These are phyloP conservation scores for Solanum hybrid DNA, from an alignment of 305 asterid genomes.

Conservation along the genomic window DNA sequence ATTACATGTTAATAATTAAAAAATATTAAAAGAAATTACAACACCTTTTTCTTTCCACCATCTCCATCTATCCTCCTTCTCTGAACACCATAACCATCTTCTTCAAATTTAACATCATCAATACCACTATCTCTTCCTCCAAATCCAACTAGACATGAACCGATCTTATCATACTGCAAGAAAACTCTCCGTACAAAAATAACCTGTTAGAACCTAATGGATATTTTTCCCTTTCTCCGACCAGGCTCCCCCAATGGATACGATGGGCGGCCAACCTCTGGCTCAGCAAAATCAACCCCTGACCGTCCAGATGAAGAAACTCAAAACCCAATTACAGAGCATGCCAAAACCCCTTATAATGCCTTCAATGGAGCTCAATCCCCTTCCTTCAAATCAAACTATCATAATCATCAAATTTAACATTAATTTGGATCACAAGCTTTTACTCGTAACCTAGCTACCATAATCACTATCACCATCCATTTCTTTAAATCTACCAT, in stretches of 20 bases:
- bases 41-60: not conserved
- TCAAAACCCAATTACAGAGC: not conserved
- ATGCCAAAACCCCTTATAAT: not conserved
- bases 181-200: not conserved
- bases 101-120: not conserved
- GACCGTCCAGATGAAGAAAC: not conserved
- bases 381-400: not conserved
- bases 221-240: not conserved
- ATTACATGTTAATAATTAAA: not conserved
- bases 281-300: not conserved
- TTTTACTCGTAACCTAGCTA: too few relatives aligned
- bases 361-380: not conserved
- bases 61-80: not conserved
- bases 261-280: not conserved
- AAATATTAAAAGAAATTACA: not conserved
- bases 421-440: not conserved
- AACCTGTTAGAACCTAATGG: not conserved
- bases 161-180: not conserved
- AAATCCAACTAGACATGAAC: not conserved
- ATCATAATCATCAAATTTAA: not conserved
- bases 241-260: not conserved
- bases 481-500: not conserved
- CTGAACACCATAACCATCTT: not conserved
- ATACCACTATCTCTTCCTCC: not conserved
- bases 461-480: not conserved